A percentile compares a stretch with the other conserved stretches of the same genome.
Conservation (phyloP, 2,329 filamentous ascomycete genomes). For the Fusarium robinianum region DNA sequence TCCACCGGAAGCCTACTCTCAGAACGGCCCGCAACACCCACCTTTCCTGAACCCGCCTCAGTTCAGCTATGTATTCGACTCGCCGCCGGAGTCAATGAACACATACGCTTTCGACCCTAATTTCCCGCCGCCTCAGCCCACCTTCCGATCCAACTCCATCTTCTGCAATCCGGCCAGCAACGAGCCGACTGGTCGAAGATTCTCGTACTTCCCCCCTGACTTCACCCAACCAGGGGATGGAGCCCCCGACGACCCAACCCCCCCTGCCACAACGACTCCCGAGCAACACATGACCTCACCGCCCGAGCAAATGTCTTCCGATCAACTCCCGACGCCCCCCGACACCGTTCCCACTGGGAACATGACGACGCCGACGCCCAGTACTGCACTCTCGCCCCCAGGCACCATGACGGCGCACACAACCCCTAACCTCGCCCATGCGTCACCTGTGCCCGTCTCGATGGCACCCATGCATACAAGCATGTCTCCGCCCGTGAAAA, state of each 20-base stretch:
- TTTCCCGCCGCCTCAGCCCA: conserved; percentile 52
- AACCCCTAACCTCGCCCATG: conserved; percentile 35
- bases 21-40: conserved; percentile 40
- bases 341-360: conserved; percentile 46
- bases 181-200: conserved; percentile 59
- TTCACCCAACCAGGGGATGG: conserved; percentile 43
- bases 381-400: conserved; percentile 46
- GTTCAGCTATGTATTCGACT: conserved; percentile 63
- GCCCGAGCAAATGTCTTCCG: conserved; percentile 39
- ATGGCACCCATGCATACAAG: conserved; percentile 34
- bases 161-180: conserved; percentile 62
- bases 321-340: conserved; percentile 50
- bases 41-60: conserved; percentile 55
- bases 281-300: conserved; percentile 38
- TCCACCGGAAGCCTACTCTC: conserved; percentile 39
- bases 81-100: conserved; percentile 58
- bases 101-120: conserved; percentile 50
- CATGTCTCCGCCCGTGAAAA: conserved; percentile 42
- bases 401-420: conserved; percentile 41
- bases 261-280: conserved; percentile 39
- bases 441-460: conserved; percentile 34
- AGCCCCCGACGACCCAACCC: conserved; percentile 42
- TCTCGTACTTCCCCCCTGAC: conserved; percentile 68
- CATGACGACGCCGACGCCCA: conserved; percentile 39
- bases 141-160: conserved; percentile 69